Evolutionary conservation across 2,329 filamentous ascomycete species (phyloP).

Genomic region (Cercospora citrullina): DNA sequence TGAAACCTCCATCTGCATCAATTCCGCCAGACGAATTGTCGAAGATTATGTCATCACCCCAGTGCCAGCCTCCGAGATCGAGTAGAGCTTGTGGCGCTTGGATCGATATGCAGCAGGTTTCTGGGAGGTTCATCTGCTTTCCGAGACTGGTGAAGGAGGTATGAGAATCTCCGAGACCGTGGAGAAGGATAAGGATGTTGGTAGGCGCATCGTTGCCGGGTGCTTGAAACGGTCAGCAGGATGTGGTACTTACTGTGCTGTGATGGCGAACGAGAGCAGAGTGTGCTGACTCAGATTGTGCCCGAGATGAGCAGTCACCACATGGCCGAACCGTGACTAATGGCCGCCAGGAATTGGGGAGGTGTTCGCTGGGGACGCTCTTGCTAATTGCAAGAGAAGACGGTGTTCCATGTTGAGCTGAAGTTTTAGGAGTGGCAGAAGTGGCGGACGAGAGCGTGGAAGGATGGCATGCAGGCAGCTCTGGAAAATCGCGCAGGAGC

Average conservation of each 20-base stretch:
- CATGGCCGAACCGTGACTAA: too few relatives aligned
- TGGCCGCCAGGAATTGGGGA: too few relatives aligned
- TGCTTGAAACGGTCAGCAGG: slow-evolving; percentile 35
- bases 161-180: slow-evolving; percentile 79
- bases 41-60: slow-evolving; percentile 61
- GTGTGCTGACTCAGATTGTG: not conserved
- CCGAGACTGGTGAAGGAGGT: slow-evolving; percentile 69
- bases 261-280: not conserved
- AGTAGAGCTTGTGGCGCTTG: slow-evolving; percentile 70
- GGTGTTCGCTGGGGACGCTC: too few relatives aligned
- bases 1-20: slow-evolving; percentile 57
- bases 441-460: not conserved
- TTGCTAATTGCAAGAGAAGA: too few relatives aligned
- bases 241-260: not conserved
- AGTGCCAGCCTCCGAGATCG: slow-evolving; percentile 64
- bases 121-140: slow-evolving; percentile 68
- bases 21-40: slow-evolving; percentile 54
- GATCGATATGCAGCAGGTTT: slow-evolving; percentile 72
- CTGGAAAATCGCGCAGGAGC: not conserved
- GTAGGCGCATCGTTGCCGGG: slow-evolving; percentile 59
- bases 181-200: slow-evolving; percentile 77
- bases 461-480: not conserved
- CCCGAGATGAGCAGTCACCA: not conserved
- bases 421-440: not conserved
- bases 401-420: not conserved